Conservation (phyloP, 75 land plant species). For the Sequoia sempervirens region DNA sequence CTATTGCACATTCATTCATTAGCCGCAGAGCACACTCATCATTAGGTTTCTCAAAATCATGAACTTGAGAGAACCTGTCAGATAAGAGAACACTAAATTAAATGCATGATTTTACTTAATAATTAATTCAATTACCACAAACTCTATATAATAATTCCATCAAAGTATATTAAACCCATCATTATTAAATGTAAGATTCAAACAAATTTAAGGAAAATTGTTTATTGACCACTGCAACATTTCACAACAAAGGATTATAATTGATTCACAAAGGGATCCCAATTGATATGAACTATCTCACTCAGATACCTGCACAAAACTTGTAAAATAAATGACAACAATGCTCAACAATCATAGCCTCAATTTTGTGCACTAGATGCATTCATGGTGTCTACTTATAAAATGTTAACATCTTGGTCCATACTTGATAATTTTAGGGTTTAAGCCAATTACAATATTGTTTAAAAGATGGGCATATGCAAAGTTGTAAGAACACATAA, state of each 20-base stretch:
- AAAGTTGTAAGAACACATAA: neutral
- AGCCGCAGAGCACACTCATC: slow-evolving; percentile 66
- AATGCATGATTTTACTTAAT: neutral
- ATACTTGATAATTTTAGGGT: neutral
- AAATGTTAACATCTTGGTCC: neutral
- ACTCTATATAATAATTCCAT: neutral
- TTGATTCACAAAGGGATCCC: neutral
- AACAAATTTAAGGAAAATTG: neutral
- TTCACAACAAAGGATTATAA: neutral
- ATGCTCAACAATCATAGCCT: neutral
- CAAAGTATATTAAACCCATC: neutral
- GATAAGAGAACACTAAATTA: slow-evolving; percentile 3
- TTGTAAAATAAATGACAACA: neutral
- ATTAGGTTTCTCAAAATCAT: slow-evolving; percentile 87
- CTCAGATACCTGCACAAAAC: neutral
- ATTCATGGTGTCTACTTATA: neutral
- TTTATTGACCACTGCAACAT: neutral
- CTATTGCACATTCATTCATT: slow-evolving; percentile 74
- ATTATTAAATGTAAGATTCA: neutral
- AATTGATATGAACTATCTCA: neutral
- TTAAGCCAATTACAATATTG: neutral
- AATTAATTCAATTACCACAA: neutral
- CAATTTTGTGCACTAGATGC: neutral
- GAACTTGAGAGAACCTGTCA: slow-evolving; percentile 64
- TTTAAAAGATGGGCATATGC: neutral